Conservation (phyloP, 2,329 filamentous ascomycete genomes). For the Colletotrichum sp. region DNA sequence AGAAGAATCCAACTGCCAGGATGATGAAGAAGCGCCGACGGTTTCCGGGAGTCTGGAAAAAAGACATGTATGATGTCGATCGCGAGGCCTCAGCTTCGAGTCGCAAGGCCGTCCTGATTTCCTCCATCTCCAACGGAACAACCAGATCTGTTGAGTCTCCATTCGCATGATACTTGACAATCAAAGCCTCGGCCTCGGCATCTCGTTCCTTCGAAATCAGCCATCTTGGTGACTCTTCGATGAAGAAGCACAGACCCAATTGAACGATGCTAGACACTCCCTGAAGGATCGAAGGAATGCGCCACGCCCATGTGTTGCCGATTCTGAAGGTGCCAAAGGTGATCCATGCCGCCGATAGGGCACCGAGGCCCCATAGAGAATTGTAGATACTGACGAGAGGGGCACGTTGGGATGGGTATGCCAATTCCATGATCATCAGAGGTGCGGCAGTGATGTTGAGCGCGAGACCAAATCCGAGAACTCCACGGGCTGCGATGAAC, state of each 20-base stretch:
- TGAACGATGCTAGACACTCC: slow-evolving; percentile 7
- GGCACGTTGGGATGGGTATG: slow-evolving; percentile 9
- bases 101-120: slow-evolving; percentile 17
- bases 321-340: slow-evolving; percentile 20
- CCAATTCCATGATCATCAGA: slow-evolving; percentile 16
- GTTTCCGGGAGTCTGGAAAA: slow-evolving; percentile 24
- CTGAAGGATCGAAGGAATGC: slow-evolving; percentile 12
- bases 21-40: slow-evolving; percentile 49
- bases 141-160: slow-evolving; percentile 53
- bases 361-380: slow-evolving; percentile 17
- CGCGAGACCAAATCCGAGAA: slow-evolving; percentile 45
- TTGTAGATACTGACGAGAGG: slow-evolving; percentile 14
- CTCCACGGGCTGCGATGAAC: slow-evolving; percentile 45
- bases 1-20: slow-evolving; percentile 55
- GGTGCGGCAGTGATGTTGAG: slow-evolving; percentile 28
- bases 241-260: slow-evolving; percentile 12
- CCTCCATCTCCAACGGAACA: slow-evolving; percentile 40
- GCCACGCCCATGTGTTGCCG: slow-evolving; percentile 15
- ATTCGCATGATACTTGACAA: slow-evolving; percentile 54
- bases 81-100: slow-evolving; percentile 17
- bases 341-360: slow-evolving; percentile 24
- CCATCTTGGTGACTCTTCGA: slow-evolving; percentile 38
- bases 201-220: slow-evolving; percentile 33
- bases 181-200: slow-evolving; percentile 34
- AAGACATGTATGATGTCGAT: slow-evolving; percentile 23